Conservation (phyloP, 2,329 filamentous ascomycete species). For the Pseudogymnoascus sp. region DNA sequence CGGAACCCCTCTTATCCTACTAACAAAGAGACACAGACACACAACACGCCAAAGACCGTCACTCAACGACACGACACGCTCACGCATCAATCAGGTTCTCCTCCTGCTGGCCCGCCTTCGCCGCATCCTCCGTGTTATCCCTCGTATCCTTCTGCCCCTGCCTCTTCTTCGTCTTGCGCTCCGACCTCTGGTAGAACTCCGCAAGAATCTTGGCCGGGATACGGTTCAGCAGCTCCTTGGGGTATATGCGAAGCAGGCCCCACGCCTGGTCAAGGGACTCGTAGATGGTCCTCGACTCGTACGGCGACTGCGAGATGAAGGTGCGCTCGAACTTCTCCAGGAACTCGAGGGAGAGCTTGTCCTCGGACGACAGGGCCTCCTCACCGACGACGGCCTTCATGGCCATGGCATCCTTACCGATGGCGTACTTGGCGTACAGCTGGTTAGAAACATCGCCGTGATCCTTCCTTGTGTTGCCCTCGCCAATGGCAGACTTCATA, state of each 20-base stretch:
- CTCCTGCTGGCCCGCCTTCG: conserved; percentile 37
- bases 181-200: conserved; percentile 69
- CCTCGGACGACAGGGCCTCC: conserved; percentile 88
- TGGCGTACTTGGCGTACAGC: conserved; percentile 98
- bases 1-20: conserved; percentile 1
- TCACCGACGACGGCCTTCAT: conserved; percentile 99
- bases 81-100: conserved; percentile 55
- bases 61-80: conserved; percentile 14
- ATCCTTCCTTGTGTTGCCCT: conserved; percentile 92
- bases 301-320: conserved; percentile 86
- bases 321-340: conserved; percentile 95
- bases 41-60: neutral
- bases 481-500: conserved; percentile 99
- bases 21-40: neutral
- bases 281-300: conserved; percentile 84
- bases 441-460: conserved; percentile 99
- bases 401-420: conserved; percentile 92
- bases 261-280: conserved; percentile 94
- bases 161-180: conserved; percentile 55
- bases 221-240: conserved; percentile 95
- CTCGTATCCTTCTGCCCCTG: conserved; percentile 36
- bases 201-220: conserved; percentile 76
- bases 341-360: conserved; percentile 97
- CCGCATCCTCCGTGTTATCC: conserved; percentile 28
- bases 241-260: conserved; percentile 93